Base-by-base conservation (phyloP, 2,329 filamentous ascomycete genomes). In the Orbilia quercus region DNA sequence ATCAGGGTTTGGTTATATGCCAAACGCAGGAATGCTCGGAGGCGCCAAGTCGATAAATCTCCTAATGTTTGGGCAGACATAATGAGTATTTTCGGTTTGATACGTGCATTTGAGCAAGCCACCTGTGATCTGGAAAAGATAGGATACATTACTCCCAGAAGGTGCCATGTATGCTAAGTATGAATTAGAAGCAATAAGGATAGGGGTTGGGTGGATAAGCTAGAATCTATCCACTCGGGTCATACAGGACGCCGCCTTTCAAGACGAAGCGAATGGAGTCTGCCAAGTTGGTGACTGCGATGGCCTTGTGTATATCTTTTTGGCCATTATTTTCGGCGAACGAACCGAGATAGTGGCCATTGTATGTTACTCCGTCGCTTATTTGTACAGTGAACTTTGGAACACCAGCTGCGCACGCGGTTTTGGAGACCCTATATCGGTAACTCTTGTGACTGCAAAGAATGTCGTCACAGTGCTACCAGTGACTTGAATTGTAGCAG, bases 331-430 rank as follows among this genome's bases (percentile, higher is more conserved):
- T 23, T 16, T 42, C 42, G 1, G 42, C 38, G 55, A 20, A 59
- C 1, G 2, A 14, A 5, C 23, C 20, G 42, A 59, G 47, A 16
- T 59, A 59, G 1, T 59, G 23, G 55, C 48, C 48, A 40, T 59
- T 59, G 14, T 59, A 59, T 9, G 55, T 40, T 18, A 40, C 55
- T 12, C 55, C 55, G 42, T 42, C 55, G 31, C 40, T 59, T 40
- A 59, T 22, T n/a, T 59, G 40, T 5, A 59, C 40, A 9, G 55
- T 42, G 40, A 59, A 59, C 1, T 40, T 59, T 48, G 55, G 55
- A 7, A 59, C 12, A 0, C 40, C 7, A n/a, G 36, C 38, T 9
- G 55, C 40, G 16, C 55, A 59, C 14, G 55, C 25, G 25, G 42
- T 59, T 1, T 40, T 59, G 18, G n/a, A n/a, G n/a, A n/a, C n/a